These are phyloP conservation scores for Anastatica hierochuntica DNA, from an alignment of 345 rosid genomes.

Conservation along the genomic window DNA sequence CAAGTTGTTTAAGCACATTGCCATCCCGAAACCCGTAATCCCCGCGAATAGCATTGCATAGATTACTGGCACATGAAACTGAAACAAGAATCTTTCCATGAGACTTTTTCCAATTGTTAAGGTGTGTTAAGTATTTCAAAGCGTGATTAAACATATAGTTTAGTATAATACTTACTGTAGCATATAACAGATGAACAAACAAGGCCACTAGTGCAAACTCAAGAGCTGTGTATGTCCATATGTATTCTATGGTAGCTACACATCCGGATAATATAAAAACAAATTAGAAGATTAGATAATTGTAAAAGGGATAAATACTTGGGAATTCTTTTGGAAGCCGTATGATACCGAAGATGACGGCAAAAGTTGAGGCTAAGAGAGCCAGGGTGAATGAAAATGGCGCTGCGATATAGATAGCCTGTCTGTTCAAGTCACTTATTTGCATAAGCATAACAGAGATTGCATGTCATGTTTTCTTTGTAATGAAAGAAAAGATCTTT, in stretches of 20 bases:
- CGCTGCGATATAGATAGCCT: slow-evolving; percentile 64
- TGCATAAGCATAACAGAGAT: too few relatives aligned
- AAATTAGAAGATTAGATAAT: slow-evolving; percentile 3
- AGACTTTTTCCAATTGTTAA: too few relatives aligned
- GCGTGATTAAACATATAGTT: background rate
- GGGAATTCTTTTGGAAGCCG: background rate
- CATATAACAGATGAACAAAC: slow-evolving; percentile 47
- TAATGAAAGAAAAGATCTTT: slow-evolving; percentile 4
- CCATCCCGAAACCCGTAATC: too few relatives aligned
- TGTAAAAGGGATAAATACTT: slow-evolving; percentile 51
- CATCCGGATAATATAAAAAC: slow-evolving; percentile 34
- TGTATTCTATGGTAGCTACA: slow-evolving; percentile 84
- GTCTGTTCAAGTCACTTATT: slow-evolving; percentile 56
- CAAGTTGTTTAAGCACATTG: too few relatives aligned
- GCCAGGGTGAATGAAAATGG: slow-evolving; percentile 77
- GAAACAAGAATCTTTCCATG: slow-evolving; percentile 3
- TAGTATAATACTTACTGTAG: slow-evolving; percentile 50
- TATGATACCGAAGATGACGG: slow-evolving; percentile 56
- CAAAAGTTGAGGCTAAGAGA: slow-evolving; percentile 61
- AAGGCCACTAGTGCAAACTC: slow-evolving; percentile 80
- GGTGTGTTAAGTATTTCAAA: slow-evolving; percentile 30
- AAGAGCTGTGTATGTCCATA: slow-evolving; percentile 90
- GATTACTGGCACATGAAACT: slow-evolving; percentile 61
- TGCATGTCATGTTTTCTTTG: too few relatives aligned
- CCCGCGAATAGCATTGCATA: slow-evolving; percentile 54